These are phyloP conservation scores for Allium fistulosum DNA, from an alignment of 106 monocot species.

Conservation along the genomic window DNA sequence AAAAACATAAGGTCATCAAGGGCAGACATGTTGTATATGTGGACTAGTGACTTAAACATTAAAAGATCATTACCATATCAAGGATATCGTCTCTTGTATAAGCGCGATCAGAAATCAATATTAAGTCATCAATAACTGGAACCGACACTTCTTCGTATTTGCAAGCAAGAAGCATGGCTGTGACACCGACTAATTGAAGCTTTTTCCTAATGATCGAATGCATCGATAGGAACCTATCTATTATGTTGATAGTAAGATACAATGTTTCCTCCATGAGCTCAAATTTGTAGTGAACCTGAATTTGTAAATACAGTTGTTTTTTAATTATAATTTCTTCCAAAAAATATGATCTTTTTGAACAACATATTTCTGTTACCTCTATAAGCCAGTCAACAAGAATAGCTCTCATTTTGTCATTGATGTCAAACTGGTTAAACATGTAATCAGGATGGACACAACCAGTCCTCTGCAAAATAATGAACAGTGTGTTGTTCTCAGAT, in stretches of 20 bases:
- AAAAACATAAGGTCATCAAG: no score
- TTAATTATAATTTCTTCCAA: no score
- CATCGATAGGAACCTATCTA: constrained; percentile 67
- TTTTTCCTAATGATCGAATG: constrained; percentile 68
- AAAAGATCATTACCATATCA: constrained; percentile 53
- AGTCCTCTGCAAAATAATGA: constrained; percentile 24
- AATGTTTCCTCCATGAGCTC: constrained; percentile 93
- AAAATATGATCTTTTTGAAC: neutral
- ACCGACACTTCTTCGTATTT: constrained; percentile 91
- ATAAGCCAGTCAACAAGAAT: constrained; percentile 92
- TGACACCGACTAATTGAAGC: constrained; percentile 83
- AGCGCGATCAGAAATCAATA: constrained; percentile 72
- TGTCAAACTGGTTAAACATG: constrained; percentile 76
- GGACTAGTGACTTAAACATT: neutral
- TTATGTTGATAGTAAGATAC: constrained; percentile 73
- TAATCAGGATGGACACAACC: constrained; percentile 59
- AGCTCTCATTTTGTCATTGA: constrained; percentile 80
- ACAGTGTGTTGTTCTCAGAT: no score
- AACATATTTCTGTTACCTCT: constrained; percentile 31
- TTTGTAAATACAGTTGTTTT: neutral
- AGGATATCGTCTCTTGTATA: constrained; percentile 65
- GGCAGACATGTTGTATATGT: no score
- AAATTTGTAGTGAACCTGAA: constrained; percentile 91
- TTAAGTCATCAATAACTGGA: constrained; percentile 77
- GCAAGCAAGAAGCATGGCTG: constrained; percentile 91